Evolutionary conservation across 495 filamentous ascomycete species (phyloP), one percentile per base, ranked within the genome.

Genomic region (Tuber melanosporum): DNA sequence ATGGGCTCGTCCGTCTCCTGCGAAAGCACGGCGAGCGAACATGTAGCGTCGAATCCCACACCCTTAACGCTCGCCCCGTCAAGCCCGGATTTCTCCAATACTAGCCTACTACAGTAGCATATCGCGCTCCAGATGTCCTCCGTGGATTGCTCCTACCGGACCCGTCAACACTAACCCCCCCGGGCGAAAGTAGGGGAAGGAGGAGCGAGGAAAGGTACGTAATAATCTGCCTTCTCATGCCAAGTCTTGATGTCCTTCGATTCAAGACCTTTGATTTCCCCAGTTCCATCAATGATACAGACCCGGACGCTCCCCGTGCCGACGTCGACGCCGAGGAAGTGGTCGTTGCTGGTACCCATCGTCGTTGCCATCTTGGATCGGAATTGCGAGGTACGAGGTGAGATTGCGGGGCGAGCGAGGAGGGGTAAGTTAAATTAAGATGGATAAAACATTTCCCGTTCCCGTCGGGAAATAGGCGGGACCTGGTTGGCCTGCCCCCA

Each of bases 31-130:
- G 93, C 89, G 46, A 98, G 88, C 7, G 95, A 99, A 87, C 95
- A 99, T 19, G 95, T 99, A 15, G 95, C 95, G 84, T 99, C 95
- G 84, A 99, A 98, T 26, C 94, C 95, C 80, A 99, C 92, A 66
- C 95, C 95, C 66, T 91, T 90, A 78, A 99, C 90, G 22, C 88
- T 89, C 73, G 84, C 84, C 9, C 91, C 88, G 78, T 92, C 89
- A 82, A 97, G 90, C 81, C 90, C 91, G 74, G 95, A 91, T 83
- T 95, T 89, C 82, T 87, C 88, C 80, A 98, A 87, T 45, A 92
- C 92, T 47, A 90, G 88, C 76, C 92, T 90, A 45, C 96, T 92
- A 52, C 92, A 94, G 73, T 87, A 85, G 83, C 93, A 95, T 83
- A 99, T 95, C 83, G 92, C 92, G 71, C 89, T 87, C 95, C 95